A percentile compares a stretch with the other conserved stretches of the same genome.
Evolutionary conservation across 192 early-diverging fungal genomes (phyloP).

Genomic region (Chytriomyces confervae): DNA sequence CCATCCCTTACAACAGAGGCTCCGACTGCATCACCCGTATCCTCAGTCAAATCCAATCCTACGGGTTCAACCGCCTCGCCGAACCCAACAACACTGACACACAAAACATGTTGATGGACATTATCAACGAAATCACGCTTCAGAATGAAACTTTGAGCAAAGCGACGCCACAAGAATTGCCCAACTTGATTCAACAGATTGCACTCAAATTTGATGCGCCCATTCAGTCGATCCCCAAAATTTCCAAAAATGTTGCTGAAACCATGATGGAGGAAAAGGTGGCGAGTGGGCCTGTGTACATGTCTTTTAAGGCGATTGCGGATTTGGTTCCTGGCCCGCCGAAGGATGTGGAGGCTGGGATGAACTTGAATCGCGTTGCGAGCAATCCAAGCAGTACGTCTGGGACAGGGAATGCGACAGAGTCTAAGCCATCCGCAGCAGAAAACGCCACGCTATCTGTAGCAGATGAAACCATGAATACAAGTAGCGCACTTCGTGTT

Average conservation of each 20-base stretch:
- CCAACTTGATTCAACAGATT: background rate
- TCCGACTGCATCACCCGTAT: background rate
- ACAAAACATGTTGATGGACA: background rate
- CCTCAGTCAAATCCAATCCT: background rate
- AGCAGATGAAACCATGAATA: too few relatives aligned
- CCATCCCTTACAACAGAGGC: background rate
- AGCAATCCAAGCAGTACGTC: too few relatives aligned
- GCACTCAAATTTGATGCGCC: background rate
- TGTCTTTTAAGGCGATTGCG: background rate
- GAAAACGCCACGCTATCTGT: too few relatives aligned
- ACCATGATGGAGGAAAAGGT: background rate
- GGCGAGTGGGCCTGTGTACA: background rate
- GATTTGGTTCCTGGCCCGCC: background rate
- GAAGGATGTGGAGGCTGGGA: too few relatives aligned
- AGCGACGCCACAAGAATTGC: background rate
- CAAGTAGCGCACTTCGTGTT: too few relatives aligned
- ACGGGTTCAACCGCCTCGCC: conserved; percentile 1
- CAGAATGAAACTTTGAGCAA: background rate
- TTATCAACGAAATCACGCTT: background rate
- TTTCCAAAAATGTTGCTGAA: background rate
- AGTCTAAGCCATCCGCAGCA: too few relatives aligned
- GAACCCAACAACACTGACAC: conserved; percentile 1
- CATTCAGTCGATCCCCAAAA: background rate
- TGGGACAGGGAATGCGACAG: too few relatives aligned
- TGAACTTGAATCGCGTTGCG: too few relatives aligned